Base-by-base conservation (phyloP, 768 basidiomycete species). In the Pseudohyphozyma bogoriensis region DNA sequence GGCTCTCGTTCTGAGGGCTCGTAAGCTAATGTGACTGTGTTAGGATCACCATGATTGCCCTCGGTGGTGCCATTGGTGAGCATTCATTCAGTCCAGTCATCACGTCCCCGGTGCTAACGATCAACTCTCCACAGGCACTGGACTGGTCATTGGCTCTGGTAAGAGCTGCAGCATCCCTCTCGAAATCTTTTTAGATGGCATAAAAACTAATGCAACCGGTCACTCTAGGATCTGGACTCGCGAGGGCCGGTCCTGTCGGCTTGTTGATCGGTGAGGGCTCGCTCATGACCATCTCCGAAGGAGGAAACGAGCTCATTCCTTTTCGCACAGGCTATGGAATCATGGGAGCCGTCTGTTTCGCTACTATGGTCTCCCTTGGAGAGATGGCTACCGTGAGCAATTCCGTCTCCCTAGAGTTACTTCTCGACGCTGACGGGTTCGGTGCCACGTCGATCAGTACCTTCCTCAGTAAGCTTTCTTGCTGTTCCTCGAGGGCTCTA, bases 231-330 rank as follows among this genome's bases (percentile, higher is more conserved):
- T 12, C 55, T 13, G 54, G 49, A 15, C 55, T 55, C 22, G 53
- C 54, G 26, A 39, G 59, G 32, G 63, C 57, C 3, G 66, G 63
- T 0, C 66, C 63, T 13, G 63, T 64, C 24, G 66, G 63, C n/a
- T 33, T 67, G 9, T 20, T 64, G n/a, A 37, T 47, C 46, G 46
- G 33, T 26, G 7, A 16, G 36, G 29, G 31, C 12, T 11, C 55
- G 20, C 35, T 3, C 37, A 36, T 36, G 31, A 3, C 32, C 29
- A 4, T 46, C 11, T 18, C 22, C 44, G n/a, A 7, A 10, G 12
- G 11, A 45, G 10, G 55, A 46, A 29, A 47, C 45, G 51, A 51
- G 45, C 2, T 42, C 59, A 2, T 60, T 47, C 47, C 31, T 56
- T 20, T 24, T 2, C 40, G 2, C 53, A 22, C 31, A 32, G 24